These are phyloP conservation scores for Ramularia collo-cygni DNA, from an alignment of 2,329 filamentous ascomycete genomes.

Conservation along the genomic window DNA sequence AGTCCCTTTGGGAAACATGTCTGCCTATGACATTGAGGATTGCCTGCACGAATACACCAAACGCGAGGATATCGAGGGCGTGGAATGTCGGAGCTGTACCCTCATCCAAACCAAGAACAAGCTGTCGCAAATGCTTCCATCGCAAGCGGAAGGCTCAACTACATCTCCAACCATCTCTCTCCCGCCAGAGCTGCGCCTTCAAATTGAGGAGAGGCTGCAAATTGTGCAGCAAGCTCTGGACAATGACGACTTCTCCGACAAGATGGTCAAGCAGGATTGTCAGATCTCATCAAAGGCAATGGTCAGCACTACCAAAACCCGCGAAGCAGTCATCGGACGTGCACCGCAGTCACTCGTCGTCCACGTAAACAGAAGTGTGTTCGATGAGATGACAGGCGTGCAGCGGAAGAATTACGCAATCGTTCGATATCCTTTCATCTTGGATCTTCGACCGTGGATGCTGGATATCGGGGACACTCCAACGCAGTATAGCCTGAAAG, in stretches of 20 bases:
- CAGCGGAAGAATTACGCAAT: slow-evolving; percentile 77
- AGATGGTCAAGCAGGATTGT: slow-evolving; percentile 40
- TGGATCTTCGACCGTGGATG: slow-evolving; percentile 82
- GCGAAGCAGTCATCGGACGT: slow-evolving; percentile 78
- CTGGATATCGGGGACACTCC: slow-evolving; percentile 41
- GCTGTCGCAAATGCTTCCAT: slow-evolving; percentile 39
- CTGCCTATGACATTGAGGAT: slow-evolving; percentile 65
- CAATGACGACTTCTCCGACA: slow-evolving; percentile 68
- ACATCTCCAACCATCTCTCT: slow-evolving; percentile 22
- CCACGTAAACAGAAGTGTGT: slow-evolving; percentile 87
- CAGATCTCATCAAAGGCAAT: slow-evolving; percentile 53
- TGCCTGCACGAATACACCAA: slow-evolving; percentile 78
- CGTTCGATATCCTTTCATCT: slow-evolving; percentile 65
- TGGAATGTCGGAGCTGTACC: slow-evolving; percentile 89
- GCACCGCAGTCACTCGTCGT: slow-evolving; percentile 74
- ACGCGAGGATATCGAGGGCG: slow-evolving; percentile 78
- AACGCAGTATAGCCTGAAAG: slow-evolving; percentile 30
- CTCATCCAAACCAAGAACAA: slow-evolving; percentile 55
- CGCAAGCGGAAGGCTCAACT: neutral
- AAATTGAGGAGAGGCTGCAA: slow-evolving; percentile 50
- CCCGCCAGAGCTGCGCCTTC: slow-evolving; percentile 38
- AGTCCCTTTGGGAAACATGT: slow-evolving; percentile 64
- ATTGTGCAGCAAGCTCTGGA: slow-evolving; percentile 66
- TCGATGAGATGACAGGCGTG: slow-evolving; percentile 72
- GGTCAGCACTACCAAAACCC: slow-evolving; percentile 75